Conservation (phyloP, 371 early-diverging fungal genomes). For the Syncephalis fuscata region DNA sequence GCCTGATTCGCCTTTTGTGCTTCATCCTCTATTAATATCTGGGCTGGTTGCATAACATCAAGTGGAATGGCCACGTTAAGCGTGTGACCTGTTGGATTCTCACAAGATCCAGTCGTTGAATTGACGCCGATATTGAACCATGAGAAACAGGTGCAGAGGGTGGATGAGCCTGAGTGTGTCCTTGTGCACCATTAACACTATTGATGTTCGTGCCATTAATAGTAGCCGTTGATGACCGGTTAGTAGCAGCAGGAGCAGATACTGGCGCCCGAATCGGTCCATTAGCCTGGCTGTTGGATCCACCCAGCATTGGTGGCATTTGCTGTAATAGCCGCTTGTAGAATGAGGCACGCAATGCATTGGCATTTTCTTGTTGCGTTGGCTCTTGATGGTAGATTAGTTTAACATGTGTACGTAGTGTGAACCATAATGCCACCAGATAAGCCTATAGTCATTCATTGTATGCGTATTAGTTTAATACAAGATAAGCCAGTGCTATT, state of each 20-base stretch:
- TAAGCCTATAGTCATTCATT: slow-evolving; percentile 30
- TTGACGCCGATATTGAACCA: neutral
- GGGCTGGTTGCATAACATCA: neutral
- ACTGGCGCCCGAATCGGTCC: neutral
- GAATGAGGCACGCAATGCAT: slow-evolving; percentile 15
- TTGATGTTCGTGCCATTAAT: neutral
- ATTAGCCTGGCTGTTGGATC: slow-evolving; percentile 6
- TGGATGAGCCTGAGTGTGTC: neutral
- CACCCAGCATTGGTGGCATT: slow-evolving; percentile 9
- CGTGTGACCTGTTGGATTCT: slow-evolving; percentile 3
- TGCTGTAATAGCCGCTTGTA: slow-evolving; percentile 14
- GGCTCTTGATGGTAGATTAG: slow-evolving; percentile 13
- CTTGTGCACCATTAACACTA: neutral
- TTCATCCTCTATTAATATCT: neutral
- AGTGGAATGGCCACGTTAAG: slow-evolving; percentile 1
- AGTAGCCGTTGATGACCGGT: too few relatives aligned
- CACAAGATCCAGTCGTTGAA: neutral
- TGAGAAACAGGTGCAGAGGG: neutral
- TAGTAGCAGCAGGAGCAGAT: slow-evolving; percentile 7
- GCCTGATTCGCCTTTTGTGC: slow-evolving; percentile 8
- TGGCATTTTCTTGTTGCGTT: slow-evolving; percentile 9
- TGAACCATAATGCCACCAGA: slow-evolving; percentile 82
- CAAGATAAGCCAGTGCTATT: slow-evolving; percentile 11
- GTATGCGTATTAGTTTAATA: neutral
- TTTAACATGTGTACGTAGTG: slow-evolving; percentile 81